A percentile compares a stretch with the other conserved stretches of the same genome.
Conservation (phyloP, 2,329 filamentous ascomycete species). For the Fonsecaea monophora region DNA sequence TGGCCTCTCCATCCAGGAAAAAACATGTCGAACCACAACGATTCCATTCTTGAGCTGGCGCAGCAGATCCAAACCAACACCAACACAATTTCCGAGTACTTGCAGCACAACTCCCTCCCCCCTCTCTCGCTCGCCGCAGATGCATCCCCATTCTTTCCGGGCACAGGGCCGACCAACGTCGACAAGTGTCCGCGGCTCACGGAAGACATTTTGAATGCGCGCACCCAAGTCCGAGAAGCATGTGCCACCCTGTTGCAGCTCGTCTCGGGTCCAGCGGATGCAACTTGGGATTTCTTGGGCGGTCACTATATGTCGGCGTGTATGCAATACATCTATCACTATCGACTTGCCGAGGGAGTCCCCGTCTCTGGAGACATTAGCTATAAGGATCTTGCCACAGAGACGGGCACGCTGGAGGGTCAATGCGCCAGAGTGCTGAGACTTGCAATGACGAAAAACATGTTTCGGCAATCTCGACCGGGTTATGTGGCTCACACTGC, state of each 20-base stretch:
- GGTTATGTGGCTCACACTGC: constrained; percentile 60
- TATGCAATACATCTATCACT: constrained; percentile 40
- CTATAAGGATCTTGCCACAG: constrained; percentile 35
- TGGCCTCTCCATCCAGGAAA: neutral
- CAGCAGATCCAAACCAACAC: constrained; percentile 7
- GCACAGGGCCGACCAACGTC: constrained; percentile 11
- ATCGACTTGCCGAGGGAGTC: constrained; percentile 40
- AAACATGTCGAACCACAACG: constrained; percentile 1
- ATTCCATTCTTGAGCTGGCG: constrained; percentile 17
- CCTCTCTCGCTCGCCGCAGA: constrained; percentile 14
- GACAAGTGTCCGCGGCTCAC: constrained; percentile 5
- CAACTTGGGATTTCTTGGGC: neutral
- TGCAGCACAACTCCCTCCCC: constrained; percentile 17
- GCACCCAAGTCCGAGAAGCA: constrained; percentile 12
- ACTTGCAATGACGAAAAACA: constrained; percentile 42
- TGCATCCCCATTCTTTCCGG: constrained; percentile 26
- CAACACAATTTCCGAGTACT: constrained; percentile 11
- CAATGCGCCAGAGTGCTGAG: constrained; percentile 41
- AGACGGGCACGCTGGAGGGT: constrained; percentile 37
- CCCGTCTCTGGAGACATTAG: constrained; percentile 39
- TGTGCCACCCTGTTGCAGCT: constrained; percentile 10
- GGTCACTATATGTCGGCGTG: constrained; percentile 43
- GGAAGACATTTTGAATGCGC: constrained; percentile 13
- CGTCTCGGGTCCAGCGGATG: constrained; percentile 10
- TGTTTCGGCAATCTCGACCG: constrained; percentile 43